phyloP scores from a whole-genome alignment of 2,329 filamentous ascomycete species.

The Sclerotinia borealis region DNA sequence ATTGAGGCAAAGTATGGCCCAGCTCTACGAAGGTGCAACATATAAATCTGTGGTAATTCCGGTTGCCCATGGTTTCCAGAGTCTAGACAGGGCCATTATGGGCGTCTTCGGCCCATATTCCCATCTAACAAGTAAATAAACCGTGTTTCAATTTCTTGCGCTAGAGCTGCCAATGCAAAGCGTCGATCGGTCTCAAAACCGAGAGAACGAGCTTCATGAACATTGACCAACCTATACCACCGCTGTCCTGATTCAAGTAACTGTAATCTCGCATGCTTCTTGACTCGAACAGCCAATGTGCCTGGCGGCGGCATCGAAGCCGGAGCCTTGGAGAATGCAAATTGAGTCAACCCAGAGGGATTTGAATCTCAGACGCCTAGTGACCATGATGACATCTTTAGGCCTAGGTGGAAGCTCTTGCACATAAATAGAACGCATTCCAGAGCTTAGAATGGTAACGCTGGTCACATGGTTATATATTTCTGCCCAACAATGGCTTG shows the following conservation, averaged over 20 bases:
- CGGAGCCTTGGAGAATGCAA: not conserved
- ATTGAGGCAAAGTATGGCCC: not conserved
- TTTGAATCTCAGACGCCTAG: not conserved
- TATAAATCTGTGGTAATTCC: not conserved
- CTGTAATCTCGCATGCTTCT: not conserved
- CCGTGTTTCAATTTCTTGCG: not conserved
- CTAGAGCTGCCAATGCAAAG: not conserved
- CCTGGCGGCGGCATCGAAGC: not conserved
- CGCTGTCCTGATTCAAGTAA: not conserved
- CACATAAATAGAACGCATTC: not conserved
- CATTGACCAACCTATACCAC: not conserved
- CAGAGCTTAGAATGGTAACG: not conserved
- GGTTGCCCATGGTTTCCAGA: not conserved
- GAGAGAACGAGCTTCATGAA: not conserved
- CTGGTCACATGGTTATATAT: not conserved
- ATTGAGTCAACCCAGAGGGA: not conserved
- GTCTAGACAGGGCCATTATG: not conserved
- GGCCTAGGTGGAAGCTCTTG: not conserved
- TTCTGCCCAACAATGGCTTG: not conserved
- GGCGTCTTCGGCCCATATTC: not conserved
- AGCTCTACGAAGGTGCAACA: not conserved
- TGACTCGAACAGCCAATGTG: not conserved
- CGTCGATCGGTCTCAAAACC: not conserved
- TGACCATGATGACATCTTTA: not conserved
- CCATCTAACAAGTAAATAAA: not conserved